Conservation (phyloP, 2,329 filamentous ascomycete species). For the Cylindrodendrum hubeiense region DNA sequence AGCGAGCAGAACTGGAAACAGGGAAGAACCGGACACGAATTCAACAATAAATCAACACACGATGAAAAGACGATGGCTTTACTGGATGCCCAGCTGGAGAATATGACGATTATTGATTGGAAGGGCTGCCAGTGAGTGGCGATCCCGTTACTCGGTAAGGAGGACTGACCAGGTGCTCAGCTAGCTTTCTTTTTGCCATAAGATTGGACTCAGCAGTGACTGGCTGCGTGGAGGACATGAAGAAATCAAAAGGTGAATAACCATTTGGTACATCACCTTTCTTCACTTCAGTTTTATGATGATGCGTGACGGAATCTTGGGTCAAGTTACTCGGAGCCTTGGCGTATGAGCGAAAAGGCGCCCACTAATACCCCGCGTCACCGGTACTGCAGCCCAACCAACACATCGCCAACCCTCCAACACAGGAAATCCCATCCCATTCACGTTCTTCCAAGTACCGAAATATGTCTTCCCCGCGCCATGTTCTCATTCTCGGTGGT, state of each 20-base stretch:
- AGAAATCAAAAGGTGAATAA: too few relatives aligned
- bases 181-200: too few relatives aligned
- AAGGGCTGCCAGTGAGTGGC: too few relatives aligned
- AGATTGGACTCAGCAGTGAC: too few relatives aligned
- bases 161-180: too few relatives aligned
- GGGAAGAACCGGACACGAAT: neutral
- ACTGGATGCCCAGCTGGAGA: neutral
- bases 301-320: neutral
- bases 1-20: neutral
- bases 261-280: neutral
- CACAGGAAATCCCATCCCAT: neutral
- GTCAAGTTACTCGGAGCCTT: neutral
- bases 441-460: slow-evolving; percentile 16
- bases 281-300: neutral
- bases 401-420: neutral
- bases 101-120: neutral
- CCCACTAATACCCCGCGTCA: slow-evolving; percentile 6
- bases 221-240: too few relatives aligned
- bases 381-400: neutral
- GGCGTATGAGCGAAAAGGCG: neutral
- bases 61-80: neutral
- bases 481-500: slow-evolving; percentile 78
- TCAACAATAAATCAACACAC: neutral
- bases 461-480: slow-evolving; percentile 40
- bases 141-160: too few relatives aligned